Evolutionary conservation across 1,139 yeast genomes (phyloP).

Genomic region (Kurtzmaniella quercitrusa): DNA sequence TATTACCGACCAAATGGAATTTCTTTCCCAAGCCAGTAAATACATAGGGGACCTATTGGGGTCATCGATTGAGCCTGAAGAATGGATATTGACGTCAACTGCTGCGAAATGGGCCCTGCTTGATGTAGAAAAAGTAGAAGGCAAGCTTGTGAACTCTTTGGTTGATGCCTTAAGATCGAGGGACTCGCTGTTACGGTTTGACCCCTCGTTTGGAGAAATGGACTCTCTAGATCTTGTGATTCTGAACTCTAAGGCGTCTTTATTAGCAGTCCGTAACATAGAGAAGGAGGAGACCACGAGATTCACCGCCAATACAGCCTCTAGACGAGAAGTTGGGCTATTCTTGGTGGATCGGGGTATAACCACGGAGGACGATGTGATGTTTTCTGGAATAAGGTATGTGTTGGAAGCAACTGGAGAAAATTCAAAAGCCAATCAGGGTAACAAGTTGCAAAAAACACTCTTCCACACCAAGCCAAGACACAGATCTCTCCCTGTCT

Average conservation of each 20-base stretch:
- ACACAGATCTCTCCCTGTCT: conserved; percentile 19
- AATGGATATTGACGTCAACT: neutral
- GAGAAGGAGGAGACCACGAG: neutral
- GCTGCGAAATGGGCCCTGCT: neutral
- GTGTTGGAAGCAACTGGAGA: conserved; percentile 15
- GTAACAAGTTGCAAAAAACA: conserved; percentile 26
- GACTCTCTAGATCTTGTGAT: conserved; percentile 15
- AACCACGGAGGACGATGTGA: conserved; percentile 28
- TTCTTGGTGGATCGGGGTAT: conserved; percentile 27
- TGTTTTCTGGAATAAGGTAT: conserved; percentile 32
- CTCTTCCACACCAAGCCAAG: conserved; percentile 43
- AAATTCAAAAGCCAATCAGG: conserved; percentile 9
- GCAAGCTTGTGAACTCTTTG: neutral
- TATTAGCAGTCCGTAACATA: conserved; percentile 8
- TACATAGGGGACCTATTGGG: neutral
- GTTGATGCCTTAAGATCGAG: neutral
- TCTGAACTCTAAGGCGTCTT: conserved; percentile 11
- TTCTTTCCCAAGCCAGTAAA: neutral
- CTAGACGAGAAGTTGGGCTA: conserved; percentile 28
- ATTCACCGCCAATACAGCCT: neutral
- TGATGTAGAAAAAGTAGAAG: neutral
- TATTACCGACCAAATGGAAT: neutral
- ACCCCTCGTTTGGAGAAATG: conserved; percentile 1
- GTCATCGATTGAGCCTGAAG: neutral
- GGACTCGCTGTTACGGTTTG: neutral